phyloP scores from a whole-genome alignment of 2,329 filamentous ascomycete species.

The Phialophora tarda region DNA sequence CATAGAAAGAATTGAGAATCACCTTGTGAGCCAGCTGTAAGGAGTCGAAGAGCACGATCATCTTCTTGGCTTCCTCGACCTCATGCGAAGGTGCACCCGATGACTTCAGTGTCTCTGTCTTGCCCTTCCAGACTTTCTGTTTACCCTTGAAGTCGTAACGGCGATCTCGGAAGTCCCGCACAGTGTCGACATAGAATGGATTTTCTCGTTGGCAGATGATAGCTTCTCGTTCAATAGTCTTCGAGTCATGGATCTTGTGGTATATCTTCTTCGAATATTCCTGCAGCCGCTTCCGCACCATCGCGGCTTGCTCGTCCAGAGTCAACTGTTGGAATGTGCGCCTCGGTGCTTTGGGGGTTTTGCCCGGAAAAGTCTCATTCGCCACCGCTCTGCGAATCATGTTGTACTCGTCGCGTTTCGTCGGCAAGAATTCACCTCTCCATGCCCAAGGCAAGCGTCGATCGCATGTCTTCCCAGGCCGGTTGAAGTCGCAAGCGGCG shows the following conservation, averaged over 20 bases:
- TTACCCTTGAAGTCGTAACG: slow-evolving; percentile 98
- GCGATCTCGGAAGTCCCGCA: slow-evolving; percentile 93
- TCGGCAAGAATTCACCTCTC: slow-evolving; percentile 95
- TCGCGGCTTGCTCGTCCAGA: slow-evolving; percentile 77
- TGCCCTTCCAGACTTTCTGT: slow-evolving; percentile 98
- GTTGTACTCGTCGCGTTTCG: slow-evolving; percentile 97
- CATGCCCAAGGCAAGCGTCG: slow-evolving; percentile 94
- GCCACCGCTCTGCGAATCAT: slow-evolving; percentile 94
- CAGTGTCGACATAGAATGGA: slow-evolving; percentile 96
- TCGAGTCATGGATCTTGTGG: slow-evolving; percentile 96
- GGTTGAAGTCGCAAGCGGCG: slow-evolving; percentile 96
- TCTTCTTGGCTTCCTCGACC: slow-evolving; percentile 95
- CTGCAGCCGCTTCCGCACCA: slow-evolving; percentile 85
- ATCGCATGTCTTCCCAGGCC: slow-evolving; percentile 96
- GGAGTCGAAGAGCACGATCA: slow-evolving; percentile 96
- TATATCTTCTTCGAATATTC: slow-evolving; percentile 98
- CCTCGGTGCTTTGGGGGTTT: slow-evolving; percentile 69
- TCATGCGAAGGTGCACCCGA: slow-evolving; percentile 76
- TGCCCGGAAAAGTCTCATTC: slow-evolving; percentile 89
- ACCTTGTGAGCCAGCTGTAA: slow-evolving; percentile 97
- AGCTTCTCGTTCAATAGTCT: slow-evolving; percentile 88
- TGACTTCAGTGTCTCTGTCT: slow-evolving; percentile 83
- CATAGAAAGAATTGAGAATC: slow-evolving; percentile 98
- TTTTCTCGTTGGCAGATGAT: slow-evolving; percentile 99
- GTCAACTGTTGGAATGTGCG: slow-evolving; percentile 81